phyloP scores from a whole-genome alignment of 2,329 filamentous ascomycete species.

The Zymoseptoria ardabiliae region DNA sequence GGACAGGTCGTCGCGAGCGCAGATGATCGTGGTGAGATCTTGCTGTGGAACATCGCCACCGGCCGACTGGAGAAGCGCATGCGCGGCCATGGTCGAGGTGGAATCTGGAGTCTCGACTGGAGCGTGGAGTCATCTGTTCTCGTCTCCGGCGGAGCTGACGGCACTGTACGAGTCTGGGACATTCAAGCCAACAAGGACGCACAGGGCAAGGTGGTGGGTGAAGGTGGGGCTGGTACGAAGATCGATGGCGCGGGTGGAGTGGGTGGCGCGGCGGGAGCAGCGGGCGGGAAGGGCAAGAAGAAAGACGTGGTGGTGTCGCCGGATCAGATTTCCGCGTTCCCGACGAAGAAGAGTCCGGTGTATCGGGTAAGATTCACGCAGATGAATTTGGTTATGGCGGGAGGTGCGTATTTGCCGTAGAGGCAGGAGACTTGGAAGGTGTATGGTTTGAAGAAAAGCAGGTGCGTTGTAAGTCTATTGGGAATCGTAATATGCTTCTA shows the following conservation, averaged over 20 bases:
- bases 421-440: not conserved
- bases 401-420: conserved; percentile 58
- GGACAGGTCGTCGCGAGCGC: conserved; percentile 88
- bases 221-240: conserved; percentile 43
- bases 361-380: conserved; percentile 89
- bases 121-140: conserved; percentile 87
- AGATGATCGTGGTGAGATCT: conserved; percentile 80
- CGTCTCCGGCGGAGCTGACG: conserved; percentile 83
- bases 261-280: conserved; percentile 25
- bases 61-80: conserved; percentile 84
- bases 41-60: conserved; percentile 88
- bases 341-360: conserved; percentile 92
- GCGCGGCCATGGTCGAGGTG: conserved; percentile 85
- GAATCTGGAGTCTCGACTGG: conserved; percentile 89
- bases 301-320: conserved; percentile 87
- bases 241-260: conserved; percentile 37
- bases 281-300: conserved; percentile 56
- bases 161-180: conserved; percentile 92
- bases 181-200: conserved; percentile 50
- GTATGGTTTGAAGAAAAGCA: not conserved
- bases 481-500: not conserved
- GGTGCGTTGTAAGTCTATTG: not conserved
- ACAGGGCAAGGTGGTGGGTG: conserved; percentile 43
- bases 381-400: conserved; percentile 89
- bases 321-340: conserved; percentile 90